A percentile compares a stretch with the other conserved stretches of the same genome.
These are phyloP conservation scores for Nakazawaea populi DNA, from an alignment of 805 yeast genomes.

Conservation along the genomic window DNA sequence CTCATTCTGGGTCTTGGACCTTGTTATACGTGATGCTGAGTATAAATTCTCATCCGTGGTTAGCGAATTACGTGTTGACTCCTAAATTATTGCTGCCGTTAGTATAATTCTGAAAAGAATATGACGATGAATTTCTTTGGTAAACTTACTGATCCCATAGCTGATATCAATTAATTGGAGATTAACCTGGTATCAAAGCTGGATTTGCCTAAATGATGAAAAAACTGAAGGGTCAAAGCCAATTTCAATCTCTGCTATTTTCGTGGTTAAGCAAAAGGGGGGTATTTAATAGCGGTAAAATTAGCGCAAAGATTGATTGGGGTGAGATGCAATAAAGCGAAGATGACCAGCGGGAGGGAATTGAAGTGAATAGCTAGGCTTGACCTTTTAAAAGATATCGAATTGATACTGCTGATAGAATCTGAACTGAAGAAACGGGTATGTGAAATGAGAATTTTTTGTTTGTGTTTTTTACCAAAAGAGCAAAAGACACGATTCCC, in stretches of 20 bases:
- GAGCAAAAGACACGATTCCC: not conserved
- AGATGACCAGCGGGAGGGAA: not conserved
- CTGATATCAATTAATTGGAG: not conserved
- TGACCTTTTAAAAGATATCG: not conserved
- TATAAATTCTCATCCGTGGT: slow-evolving; percentile 8
- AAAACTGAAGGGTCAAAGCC: too few species aligned
- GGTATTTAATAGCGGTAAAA: not conserved
- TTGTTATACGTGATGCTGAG: slow-evolving; percentile 9
- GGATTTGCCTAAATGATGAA: not conserved
- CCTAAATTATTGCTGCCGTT: not conserved
- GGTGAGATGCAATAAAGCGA: not conserved
- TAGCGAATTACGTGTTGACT: slow-evolving; percentile 9
- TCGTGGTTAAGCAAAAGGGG: not conserved
- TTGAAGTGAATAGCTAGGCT: not conserved
- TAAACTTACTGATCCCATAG: slow-evolving; percentile 9
- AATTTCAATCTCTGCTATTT: not conserved
- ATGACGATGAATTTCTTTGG: too few species aligned
- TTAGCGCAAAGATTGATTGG: not conserved
- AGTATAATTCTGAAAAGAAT: not conserved
- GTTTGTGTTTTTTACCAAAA: slow-evolving; percentile 1
- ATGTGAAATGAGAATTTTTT: not conserved
- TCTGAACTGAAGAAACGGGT: not conserved
- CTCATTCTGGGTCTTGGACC: slow-evolving; percentile 8
- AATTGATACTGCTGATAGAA: not conserved
- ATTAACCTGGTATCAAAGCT: too few species aligned